Evolutionary conservation across 1,284 basidiomycete genomes (phyloP).

Genomic region (Neolentinus lepideus): DNA sequence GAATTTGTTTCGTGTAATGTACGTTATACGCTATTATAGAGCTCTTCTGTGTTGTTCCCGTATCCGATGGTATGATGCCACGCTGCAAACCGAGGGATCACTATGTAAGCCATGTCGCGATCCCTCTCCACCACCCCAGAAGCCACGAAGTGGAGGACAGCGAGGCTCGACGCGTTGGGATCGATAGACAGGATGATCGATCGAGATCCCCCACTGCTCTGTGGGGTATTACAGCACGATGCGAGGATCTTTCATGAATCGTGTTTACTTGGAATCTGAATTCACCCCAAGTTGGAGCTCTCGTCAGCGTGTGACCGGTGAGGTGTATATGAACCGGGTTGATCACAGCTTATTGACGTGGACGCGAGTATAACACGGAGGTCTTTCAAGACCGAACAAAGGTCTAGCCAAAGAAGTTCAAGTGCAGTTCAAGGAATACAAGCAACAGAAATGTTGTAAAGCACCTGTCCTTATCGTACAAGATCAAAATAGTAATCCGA

Average conservation of each 20-base stretch:
- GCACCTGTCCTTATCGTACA: too few species aligned
- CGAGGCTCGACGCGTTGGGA: background rate
- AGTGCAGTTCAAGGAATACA: background rate
- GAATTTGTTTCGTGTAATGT: background rate
- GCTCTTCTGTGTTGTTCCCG: background rate
- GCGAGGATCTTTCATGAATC: background rate
- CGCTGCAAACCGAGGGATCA: too few species aligned
- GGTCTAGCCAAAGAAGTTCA: background rate
- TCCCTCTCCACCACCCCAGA: too few species aligned
- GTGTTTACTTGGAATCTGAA: background rate
- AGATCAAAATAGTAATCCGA: background rate
- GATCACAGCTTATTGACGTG: too few species aligned
- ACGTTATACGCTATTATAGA: background rate
- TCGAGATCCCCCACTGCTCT: background rate
- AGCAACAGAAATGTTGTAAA: background rate
- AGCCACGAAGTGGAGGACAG: too few species aligned
- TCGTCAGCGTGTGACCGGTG: background rate
- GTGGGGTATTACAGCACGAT: background rate
- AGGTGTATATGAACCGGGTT: too few species aligned
- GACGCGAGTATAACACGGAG: background rate
- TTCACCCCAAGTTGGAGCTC: background rate
- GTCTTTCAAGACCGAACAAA: background rate
- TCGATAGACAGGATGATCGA: background rate
- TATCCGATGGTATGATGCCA: too few species aligned
- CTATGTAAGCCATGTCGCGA: too few species aligned